Base-by-base conservation (phyloP, 176 grass and related monocot genomes). In the Tillandsia leiboldiana region DNA sequence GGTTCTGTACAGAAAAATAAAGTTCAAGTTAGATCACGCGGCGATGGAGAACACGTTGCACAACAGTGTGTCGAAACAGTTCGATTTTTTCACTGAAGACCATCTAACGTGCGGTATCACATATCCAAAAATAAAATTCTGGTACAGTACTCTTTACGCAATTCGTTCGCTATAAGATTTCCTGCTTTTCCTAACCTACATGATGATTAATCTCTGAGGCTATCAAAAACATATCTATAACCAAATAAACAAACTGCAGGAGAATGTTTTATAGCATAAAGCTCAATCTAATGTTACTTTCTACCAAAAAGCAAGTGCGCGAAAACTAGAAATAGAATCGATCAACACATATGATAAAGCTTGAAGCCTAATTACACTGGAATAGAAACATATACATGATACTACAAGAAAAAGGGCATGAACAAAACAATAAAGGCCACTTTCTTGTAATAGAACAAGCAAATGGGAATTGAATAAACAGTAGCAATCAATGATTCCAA, bases 381-480 rank as follows among this genome's bases (percentile, higher is more conserved):
- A 61, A 23, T 18, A 18, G 56, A 61, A 61, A 57, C 4, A 14
- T 61, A 18, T 15, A 20, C 33, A 42, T 42, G 33, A 42, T 7
- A 42, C 33, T 7, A 42, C 8, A 6, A 42, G 33, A 42, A 42
- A 42, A 42, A 42, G 33, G 33, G 33, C 33, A 42, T 42, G 33
- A 42, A 42, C 33, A 42, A 42, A 42, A 6, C 33, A 42, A 42
- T 42, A 23, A 18, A 20, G 9, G 8, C 14, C 12, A 53, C 50
- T 70, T 15, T 47, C 65, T 48, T 67, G 59, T 8, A 67, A 67
- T n/a, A 13, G 33, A 42, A 48, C 68, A 26, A 29, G 72, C 72
- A 72, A 26, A 73, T 77, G 50, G 84, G 48, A 70, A 78, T 62
- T 77, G 73, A 70, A 81, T 29, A 85, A 77, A 64, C 69, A 65